Percentiles rank a stretch among this genome's conserved stretches.
Conservation (phyloP, 345 rosid species). For the Euphorbia peplus region DNA sequence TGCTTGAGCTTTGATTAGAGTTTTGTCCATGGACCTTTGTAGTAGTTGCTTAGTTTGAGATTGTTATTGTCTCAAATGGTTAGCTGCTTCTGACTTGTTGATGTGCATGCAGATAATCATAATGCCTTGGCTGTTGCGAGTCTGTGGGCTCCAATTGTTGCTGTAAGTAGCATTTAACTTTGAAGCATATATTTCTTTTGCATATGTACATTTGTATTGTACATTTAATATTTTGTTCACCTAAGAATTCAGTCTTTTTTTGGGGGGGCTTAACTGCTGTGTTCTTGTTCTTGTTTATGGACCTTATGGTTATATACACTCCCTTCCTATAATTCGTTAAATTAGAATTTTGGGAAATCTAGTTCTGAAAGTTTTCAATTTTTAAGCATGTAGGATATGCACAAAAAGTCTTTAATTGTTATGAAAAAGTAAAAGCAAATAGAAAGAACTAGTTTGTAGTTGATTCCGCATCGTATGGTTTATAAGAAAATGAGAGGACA, state of each 20-base stretch:
- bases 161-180: slow-evolving; percentile 56
- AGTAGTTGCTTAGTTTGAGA: background rate
- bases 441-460: background rate
- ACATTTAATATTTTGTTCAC: background rate
- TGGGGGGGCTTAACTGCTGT: background rate
- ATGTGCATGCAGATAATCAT: slow-evolving; percentile 79
- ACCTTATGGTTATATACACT: background rate
- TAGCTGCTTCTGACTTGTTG: background rate
- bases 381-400: background rate
- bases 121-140: slow-evolving; percentile 75
- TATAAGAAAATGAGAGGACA: background rate
- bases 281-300: slow-evolving; percentile 2
- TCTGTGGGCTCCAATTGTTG: slow-evolving; percentile 90
- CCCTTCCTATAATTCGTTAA: background rate
- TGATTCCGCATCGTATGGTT: background rate
- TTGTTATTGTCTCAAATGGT: background rate
- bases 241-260: background rate
- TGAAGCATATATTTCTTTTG: background rate
- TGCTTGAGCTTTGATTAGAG: background rate
- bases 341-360: background rate
- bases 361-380: background rate
- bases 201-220: background rate
- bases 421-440: background rate
- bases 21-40: no score
- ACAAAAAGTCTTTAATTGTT: background rate